Evolutionary conservation across 768 basidiomycete species (phyloP), one percentile per base, ranked within the genome.

Genomic region (Dacryopinax primogenitus): DNA sequence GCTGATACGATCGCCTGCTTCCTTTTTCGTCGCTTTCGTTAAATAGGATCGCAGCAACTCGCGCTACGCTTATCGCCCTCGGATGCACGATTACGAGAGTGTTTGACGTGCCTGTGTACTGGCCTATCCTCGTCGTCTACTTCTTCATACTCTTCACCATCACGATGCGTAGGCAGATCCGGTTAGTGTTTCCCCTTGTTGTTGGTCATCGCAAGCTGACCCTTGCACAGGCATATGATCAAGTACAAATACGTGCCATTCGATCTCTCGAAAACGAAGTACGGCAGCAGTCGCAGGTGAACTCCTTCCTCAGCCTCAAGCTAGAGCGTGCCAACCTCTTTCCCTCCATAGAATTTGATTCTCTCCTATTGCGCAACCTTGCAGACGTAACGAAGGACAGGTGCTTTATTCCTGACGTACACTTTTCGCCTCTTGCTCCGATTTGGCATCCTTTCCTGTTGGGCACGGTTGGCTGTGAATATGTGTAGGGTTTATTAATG

Each of bases 191-290:
- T 16, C 61, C 62, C 44, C 64, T 36, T 18, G 9, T 30, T 32
- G 21, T 1, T 34, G 61, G 63, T 65, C 61, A 21, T 15, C 3
- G 63, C 41, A 33, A 41, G 18, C 67, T 67, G n/a, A 62, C 66
- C 62, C 21, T 63, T 64, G 30, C 62, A 35, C 71, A 94, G 92
- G 71, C 95, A 99, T 76, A 98, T 98, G 95, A 88, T 96, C 79
- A 96, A 96, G 76, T 98, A 97, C 80, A 92, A 92, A 74, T 97
- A 93, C 77, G 80, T 94, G 66, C 93, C 94, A 26, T 97, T 94
- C 76, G 95, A 97, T 73, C 82, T 97, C 67, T 95, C 93, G 33
- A 97, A 97, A 78, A 80, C 89, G 66, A 85, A 89, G 47, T 97
- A 94, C 69, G 89, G 90, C 1, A 69, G 71, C 65, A 74, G 51